Evolutionary conservation across 306 rosid species (phyloP), one percentile per base, ranked within the genome.

Genomic region (Bauhinia variegata): DNA sequence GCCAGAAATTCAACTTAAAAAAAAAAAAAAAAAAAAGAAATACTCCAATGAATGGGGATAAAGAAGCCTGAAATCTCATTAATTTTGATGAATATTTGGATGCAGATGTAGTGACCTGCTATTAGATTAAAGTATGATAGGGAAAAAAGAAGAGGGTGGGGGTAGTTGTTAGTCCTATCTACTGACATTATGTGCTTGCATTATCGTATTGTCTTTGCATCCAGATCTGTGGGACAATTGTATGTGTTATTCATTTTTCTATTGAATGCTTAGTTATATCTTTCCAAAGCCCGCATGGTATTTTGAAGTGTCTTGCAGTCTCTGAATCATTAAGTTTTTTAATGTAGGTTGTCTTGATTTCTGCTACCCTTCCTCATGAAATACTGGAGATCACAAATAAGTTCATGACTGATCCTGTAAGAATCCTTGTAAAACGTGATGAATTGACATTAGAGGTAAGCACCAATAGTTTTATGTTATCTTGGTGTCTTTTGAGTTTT

Each of bases 281-380:
- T 46, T 69, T 53, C 38, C 31, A 41, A 52, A 56, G 14, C 17
- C 42, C 12, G 31, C 68, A 52, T 63, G 15, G 46, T 32, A 43
- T 54, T 49, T 10, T 67, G 48, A 38, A 58, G 54, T 42, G 70
- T 62, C 12, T 7, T 19, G 19, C 50, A 30, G 57, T 17, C 47
- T 63, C 70, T 65, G 28, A 75, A 72, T 48, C 38, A 33, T 53
- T 44, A 4, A 17, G 42, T 71, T 79, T 62, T 62, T 43, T 34
- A 30, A 16, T 72, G 75, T 78, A 95, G 99, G 99, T 95, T 77
- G 69, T 55, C 84, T 82, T 93, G 84, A 93, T 93, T 80, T 93
- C 98, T 74, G 99, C 99, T 52, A 95, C 99, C 37, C 99, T 95
- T 71, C 99, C 99, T 37, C 97, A 95, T 83, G 99, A 95, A 80